Base-by-base conservation (phyloP, 2,329 filamentous ascomycete species). In the Nemania sp. region DNA sequence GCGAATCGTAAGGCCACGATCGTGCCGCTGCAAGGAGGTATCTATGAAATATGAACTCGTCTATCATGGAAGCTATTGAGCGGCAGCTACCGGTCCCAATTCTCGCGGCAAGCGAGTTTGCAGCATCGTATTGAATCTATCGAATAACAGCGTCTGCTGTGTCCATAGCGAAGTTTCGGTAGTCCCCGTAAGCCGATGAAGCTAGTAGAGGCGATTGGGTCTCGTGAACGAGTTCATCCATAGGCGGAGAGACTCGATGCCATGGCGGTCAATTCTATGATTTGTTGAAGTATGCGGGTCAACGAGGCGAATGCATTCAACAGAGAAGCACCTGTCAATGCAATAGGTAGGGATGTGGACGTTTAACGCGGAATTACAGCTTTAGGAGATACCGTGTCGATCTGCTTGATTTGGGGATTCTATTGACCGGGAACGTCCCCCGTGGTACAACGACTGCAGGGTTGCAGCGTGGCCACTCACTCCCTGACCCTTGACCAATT, bases 341-440 rank as follows among this genome's bases (percentile, higher is more conserved):
- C 41, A 51, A 41, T 22, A 24, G 20, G 42, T 53, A 20, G 40
- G n/a, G n/a, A n/a, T n/a, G n/a, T n/a, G n/a, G n/a, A n/a, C n/a
- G n/a, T n/a, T n/a, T n/a, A n/a, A 41, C 33, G 43, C 39, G 22
- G 44, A 24, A n/a, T n/a, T 40, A 40, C 28, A 28, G 53, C 49
- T 52, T 47, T 44, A 52, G 41, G 33, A 52, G 54, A 56, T 54
- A 53, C 23, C 26, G 31, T 48, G 54, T 47, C 53, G 54, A 57
- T 59, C 57, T 34, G 36, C 34, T 42, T 40, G 49, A 33, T 31
- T 54, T 31, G 11, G 4, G 28, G n/a, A 45, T 39, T 54, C 56
- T 60, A 60, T 60, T 56, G 55, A 59, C 58, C 55, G 58, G 58
- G 58, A 54, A 57, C 12, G 31, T 57, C 42, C 52, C 55, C 60